phyloP scores from a whole-genome alignment of 2,329 filamentous ascomycete species.

The Colletotrichum orbiculare region DNA sequence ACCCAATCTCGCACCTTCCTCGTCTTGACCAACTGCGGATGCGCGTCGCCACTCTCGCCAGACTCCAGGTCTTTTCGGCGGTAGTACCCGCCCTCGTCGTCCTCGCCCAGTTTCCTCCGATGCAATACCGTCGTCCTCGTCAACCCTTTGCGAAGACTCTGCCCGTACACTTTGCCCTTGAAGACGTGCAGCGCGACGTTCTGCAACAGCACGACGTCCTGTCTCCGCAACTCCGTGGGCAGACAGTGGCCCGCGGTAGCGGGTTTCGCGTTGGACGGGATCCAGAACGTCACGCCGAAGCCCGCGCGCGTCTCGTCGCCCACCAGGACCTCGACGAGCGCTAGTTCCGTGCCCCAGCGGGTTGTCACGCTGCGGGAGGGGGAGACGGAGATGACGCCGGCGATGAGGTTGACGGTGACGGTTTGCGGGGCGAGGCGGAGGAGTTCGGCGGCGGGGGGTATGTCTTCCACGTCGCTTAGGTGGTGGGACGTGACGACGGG shows the following conservation, averaged over 20 bases:
- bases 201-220: conserved; percentile 82
- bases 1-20: conserved; percentile 80
- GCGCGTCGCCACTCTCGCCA: conserved; percentile 36
- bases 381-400: conserved; percentile 78
- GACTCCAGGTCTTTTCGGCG: conserved; percentile 59
- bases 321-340: conserved; percentile 81
- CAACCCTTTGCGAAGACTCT: conserved; percentile 78
- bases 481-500: conserved; percentile 49
- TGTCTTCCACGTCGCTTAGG: conserved; percentile 73
- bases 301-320: conserved; percentile 87
- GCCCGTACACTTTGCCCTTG: conserved; percentile 81
- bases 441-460: conserved; percentile 76
- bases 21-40: conserved; percentile 71
- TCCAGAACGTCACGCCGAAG: conserved; percentile 88
- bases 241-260: neutral
- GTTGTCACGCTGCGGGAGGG: conserved; percentile 76
- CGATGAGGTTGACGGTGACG: conserved; percentile 84
- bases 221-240: conserved; percentile 63
- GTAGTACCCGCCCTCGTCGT: conserved; percentile 68
- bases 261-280: conserved; percentile 53
- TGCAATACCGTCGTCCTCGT: conserved; percentile 77
- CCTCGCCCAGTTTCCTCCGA: conserved; percentile 62
- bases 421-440: conserved; percentile 79
- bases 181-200: conserved; percentile 85
- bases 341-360: conserved; percentile 68